A percentile compares a stretch with the other conserved stretches of the same genome.
Evolutionary conservation across 345 rosid genomes (phyloP).

Genomic region (Melaleuca alternifolia): DNA sequence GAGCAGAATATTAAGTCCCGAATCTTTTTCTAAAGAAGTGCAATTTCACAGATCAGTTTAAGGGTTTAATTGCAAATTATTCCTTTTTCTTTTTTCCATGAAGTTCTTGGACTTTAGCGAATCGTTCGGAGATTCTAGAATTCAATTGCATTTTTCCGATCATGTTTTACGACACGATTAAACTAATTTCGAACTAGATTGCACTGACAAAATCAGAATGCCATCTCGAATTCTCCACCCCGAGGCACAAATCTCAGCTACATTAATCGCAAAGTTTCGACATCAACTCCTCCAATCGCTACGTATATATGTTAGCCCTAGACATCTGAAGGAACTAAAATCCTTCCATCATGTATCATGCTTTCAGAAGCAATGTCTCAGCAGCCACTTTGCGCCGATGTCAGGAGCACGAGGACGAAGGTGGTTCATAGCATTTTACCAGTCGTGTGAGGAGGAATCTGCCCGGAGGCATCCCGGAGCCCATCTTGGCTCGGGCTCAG

Average conservation of each 20-base stretch:
- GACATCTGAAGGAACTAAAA: not conserved
- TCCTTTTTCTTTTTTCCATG: not conserved
- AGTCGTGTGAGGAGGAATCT: not conserved
- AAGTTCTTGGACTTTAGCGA: rapidly evolving
- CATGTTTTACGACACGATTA: not conserved
- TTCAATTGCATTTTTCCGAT: not conserved
- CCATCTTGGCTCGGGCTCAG: not conserved
- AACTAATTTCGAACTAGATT: not conserved
- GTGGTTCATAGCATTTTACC: not conserved
- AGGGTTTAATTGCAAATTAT: not conserved
- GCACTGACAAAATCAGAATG: no score
- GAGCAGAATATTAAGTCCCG: rapidly evolving
- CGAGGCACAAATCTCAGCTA: not conserved
- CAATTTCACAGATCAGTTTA: not conserved
- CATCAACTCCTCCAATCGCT: not conserved
- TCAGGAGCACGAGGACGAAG: not conserved
- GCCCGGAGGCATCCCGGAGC: not conserved
- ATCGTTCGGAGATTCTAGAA: not conserved
- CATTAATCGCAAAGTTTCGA: not conserved
- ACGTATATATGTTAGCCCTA: no score
- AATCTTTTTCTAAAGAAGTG: no score
- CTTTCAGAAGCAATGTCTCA: not conserved
- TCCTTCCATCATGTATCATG: not conserved
- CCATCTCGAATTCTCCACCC: no score
- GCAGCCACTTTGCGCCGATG: not conserved